Conservation (phyloP, 163 green algal genomes). For the Prototheca stagnorum region DNA sequence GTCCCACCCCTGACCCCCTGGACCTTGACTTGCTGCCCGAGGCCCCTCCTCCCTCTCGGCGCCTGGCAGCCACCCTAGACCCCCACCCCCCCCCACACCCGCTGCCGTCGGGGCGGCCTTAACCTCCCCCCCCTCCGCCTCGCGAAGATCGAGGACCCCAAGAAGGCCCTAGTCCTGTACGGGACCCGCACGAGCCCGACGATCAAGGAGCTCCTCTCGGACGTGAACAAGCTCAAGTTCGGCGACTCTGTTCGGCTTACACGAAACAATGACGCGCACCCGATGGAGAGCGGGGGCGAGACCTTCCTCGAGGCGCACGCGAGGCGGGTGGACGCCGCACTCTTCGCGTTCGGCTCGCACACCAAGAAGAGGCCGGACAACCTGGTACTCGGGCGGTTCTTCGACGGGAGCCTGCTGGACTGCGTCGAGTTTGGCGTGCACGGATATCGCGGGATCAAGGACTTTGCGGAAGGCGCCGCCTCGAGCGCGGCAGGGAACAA, state of each 20-base stretch:
- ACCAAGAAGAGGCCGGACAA: slow-evolving; percentile 96
- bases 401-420: slow-evolving; percentile 79
- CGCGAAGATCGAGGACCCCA: slow-evolving; percentile 67
- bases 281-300: slow-evolving; percentile 86
- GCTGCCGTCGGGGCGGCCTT: too few relatives aligned
- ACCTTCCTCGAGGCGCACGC: slow-evolving; percentile 64
- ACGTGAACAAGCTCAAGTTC: slow-evolving; percentile 72
- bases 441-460: slow-evolving; percentile 36
- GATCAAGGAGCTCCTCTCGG: slow-evolving; percentile 68
- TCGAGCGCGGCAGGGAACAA: slow-evolving; percentile 69
- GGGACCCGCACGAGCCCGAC: slow-evolving; percentile 65
- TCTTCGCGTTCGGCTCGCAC: slow-evolving; percentile 77
- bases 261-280: slow-evolving; percentile 66
- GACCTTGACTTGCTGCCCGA: too few relatives aligned
- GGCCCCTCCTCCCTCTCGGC: background rate
- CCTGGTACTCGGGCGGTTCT: slow-evolving; percentile 80
- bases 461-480: slow-evolving; percentile 27
- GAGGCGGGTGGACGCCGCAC: slow-evolving; percentile 47
- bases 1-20: too few relatives aligned
- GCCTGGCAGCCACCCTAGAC: background rate
- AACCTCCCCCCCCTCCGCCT: background rate
- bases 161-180: slow-evolving; percentile 57
- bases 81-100: background rate
- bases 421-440: slow-evolving; percentile 75
- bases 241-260: slow-evolving; percentile 56